phyloP scores from a whole-genome alignment of 768 basidiomycete genomes.

The Lyophyllum decastes region DNA sequence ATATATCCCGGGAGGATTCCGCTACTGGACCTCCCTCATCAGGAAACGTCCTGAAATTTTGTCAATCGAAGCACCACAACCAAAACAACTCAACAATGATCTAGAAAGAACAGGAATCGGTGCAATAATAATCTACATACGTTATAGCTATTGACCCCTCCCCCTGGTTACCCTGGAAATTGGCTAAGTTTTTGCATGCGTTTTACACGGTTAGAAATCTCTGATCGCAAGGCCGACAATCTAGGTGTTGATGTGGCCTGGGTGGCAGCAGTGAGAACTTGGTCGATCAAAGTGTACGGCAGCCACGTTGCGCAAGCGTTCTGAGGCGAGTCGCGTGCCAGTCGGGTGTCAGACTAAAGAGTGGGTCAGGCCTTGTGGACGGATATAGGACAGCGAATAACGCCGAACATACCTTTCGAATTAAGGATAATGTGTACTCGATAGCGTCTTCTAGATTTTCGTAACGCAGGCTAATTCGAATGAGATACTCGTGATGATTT shows the following conservation, averaged over 20 bases:
- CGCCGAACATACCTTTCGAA: slow-evolving; percentile 60
- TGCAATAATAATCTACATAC: not conserved
- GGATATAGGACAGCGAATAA: slow-evolving; percentile 5
- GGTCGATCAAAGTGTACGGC: slow-evolving; percentile 83
- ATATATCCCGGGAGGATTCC: slow-evolving; percentile 35
- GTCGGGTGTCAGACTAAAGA: slow-evolving; percentile 50
- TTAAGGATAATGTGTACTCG: slow-evolving; percentile 66
- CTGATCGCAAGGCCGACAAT: slow-evolving; percentile 54
- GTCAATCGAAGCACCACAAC: not conserved
- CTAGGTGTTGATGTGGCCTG: slow-evolving; percentile 50
- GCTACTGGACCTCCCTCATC: slow-evolving; percentile 5
- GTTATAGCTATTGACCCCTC: not conserved
- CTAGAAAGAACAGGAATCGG: not conserved
- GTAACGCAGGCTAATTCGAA: slow-evolving; percentile 75
- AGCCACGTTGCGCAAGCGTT: slow-evolving; percentile 71
- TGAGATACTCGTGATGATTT: slow-evolving; percentile 81
- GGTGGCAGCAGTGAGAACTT: slow-evolving; percentile 68
- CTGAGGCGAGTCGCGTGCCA: slow-evolving; percentile 53
- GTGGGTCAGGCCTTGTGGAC: slow-evolving; percentile 12
- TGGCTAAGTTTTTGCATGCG: slow-evolving; percentile 68
- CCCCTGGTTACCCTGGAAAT: slow-evolving; percentile 21
- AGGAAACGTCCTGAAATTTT: not conserved
- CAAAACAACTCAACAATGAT: not conserved
- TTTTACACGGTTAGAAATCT: slow-evolving; percentile 64
- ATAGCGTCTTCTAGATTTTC: slow-evolving; percentile 80